Percentiles rank a stretch among this genome's conserved stretches.
phyloP scores from a whole-genome alignment of 1,139 yeast species.

The Hansenula lynferdii region DNA sequence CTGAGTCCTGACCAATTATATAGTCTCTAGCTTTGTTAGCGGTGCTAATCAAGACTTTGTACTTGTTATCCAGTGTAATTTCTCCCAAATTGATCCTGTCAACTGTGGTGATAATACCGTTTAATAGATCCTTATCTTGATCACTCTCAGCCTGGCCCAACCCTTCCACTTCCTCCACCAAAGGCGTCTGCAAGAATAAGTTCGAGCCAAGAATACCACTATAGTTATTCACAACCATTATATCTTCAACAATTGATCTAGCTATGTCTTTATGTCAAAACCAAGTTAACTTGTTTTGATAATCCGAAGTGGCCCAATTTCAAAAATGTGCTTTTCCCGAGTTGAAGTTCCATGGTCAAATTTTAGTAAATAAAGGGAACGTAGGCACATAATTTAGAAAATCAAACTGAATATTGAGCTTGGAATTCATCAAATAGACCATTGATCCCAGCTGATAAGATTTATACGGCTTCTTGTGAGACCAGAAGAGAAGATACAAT shows the following conservation, averaged over 20 bases:
- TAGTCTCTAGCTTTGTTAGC: constrained; percentile 1
- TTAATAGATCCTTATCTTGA: neutral
- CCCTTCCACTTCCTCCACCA: neutral
- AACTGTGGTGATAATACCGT: neutral
- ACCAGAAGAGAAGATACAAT: neutral
- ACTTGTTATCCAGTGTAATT: neutral
- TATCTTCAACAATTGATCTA: too few relatives aligned
- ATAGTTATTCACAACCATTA: neutral
- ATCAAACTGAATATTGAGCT: too few relatives aligned
- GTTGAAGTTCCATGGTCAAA: neutral
- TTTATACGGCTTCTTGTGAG: too few relatives aligned
- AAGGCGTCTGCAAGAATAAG: constrained; percentile 3
- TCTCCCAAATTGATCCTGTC: neutral
- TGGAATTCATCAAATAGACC: too few relatives aligned
- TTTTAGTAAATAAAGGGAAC: neutral
- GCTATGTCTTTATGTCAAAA: too few relatives aligned
- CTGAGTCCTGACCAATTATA: neutral
- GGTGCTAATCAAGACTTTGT: neutral
- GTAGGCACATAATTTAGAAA: too few relatives aligned
- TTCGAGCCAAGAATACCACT: neutral
- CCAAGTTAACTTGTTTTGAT: too few relatives aligned
- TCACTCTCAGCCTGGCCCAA: neutral
- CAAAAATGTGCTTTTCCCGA: neutral
- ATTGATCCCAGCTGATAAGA: too few relatives aligned
- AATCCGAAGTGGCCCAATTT: neutral